Percentiles rank a stretch among this genome's conserved stretches.
phyloP scores from a whole-genome alignment of 495 filamentous ascomycete genomes.

The Aspergillus ostianus region DNA sequence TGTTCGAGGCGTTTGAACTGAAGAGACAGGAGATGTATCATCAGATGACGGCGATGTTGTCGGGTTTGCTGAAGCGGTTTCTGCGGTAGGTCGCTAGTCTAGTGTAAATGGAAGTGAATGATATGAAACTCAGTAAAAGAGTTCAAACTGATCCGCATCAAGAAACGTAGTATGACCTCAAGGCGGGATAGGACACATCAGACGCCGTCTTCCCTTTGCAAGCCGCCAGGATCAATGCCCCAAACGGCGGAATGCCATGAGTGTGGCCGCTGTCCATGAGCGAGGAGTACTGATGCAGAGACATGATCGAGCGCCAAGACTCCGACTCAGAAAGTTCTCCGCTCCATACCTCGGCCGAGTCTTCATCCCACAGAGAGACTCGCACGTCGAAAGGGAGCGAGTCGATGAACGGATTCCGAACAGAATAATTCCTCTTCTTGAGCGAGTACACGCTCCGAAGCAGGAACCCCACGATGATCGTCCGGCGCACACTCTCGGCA shows the following conservation, averaged over 20 bases:
- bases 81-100: slow-evolving; percentile 5
- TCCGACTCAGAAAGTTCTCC: background rate
- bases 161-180: background rate
- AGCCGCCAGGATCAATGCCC: slow-evolving; percentile 28
- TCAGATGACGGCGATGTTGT: slow-evolving; percentile 35
- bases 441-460: slow-evolving; percentile 38
- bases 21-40: slow-evolving; percentile 41
- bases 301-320: slow-evolving; percentile 22
- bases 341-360: slow-evolving; percentile 25
- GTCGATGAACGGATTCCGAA: slow-evolving; percentile 38
- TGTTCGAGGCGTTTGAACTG: slow-evolving; percentile 36
- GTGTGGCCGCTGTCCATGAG: slow-evolving; percentile 24
- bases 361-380: slow-evolving; percentile 35
- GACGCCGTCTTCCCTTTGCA: slow-evolving; percentile 27
- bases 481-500: slow-evolving; percentile 44
- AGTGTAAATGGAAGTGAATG: background rate
- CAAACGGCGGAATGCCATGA: slow-evolving; percentile 22
- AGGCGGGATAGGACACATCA: slow-evolving; percentile 16
- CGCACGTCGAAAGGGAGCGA: slow-evolving; percentile 39
- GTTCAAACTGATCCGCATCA: background rate
- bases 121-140: no score
- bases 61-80: slow-evolving; percentile 28
- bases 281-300: slow-evolving; percentile 29
- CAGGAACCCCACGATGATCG: slow-evolving; percentile 38
- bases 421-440: slow-evolving; percentile 37